Evolutionary conservation across 2,329 filamentous ascomycete species (phyloP), one percentile per base, ranked within the genome.

Genomic region (Coleophoma cylindrospora): DNA sequence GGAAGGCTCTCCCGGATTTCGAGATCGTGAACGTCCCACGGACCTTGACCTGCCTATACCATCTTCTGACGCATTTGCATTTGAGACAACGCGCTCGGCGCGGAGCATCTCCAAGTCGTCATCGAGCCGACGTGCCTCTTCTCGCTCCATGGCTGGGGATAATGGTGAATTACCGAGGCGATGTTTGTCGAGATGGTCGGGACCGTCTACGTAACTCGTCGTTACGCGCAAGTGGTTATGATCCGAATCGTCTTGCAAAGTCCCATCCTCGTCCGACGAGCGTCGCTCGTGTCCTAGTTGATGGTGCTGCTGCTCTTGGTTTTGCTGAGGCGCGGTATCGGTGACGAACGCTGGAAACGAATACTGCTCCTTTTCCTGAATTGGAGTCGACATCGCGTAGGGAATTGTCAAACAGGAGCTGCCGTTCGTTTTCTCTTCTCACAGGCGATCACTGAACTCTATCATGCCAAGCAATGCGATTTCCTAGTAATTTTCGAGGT

Each of bases 81-180:
- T 57, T 2, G 62, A 64, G 1, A 80, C 74, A 49, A 83, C 74
- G 11, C 80, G 74, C 67, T 89, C 85, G 2, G 83, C 79, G 56
- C 84, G 78, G 43, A 87, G 71, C 62, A 88, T 69, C 40, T 79
- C 74, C 47, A 88, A 67, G 52, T 88, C 84, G 65, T 89, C 85
- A 49, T 85, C 78, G 32, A 87, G 68, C 43, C 82, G 73, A 52
- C 75, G 73, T 6, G 78, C 75, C 59, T 83, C 73, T 64, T 86
- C 83, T 37, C 83, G 74, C 14, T 71, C 73, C 51, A 76, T 72
- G 0, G 80, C 80, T 1, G 79, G 75, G 1, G 82, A 84, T 38
- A 61, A 52, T 4, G 64, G 59, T 1, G 58, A 61, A 12, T n/a
- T 14, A 12, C 43, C 41, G 17, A 47, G 51, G 21, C 44, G 57